phyloP scores from a whole-genome alignment of 2,329 filamentous ascomycete species.

The Coleophoma cylindrospora region DNA sequence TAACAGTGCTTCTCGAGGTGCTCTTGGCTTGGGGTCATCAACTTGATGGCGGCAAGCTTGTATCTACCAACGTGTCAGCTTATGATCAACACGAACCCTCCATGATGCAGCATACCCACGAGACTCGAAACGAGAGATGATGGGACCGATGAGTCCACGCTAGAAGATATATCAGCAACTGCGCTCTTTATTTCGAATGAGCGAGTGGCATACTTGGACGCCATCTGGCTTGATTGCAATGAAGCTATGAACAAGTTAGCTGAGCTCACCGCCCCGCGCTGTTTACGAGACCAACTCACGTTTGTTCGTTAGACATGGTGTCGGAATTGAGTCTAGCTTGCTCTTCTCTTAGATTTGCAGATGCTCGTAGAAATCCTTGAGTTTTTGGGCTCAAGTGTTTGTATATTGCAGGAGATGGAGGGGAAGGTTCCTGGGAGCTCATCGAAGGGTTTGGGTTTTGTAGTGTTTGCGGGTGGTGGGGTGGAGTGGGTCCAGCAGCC shows the following conservation, averaged over 20 bases:
- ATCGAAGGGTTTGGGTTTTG: not conserved
- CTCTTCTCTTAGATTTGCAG: slow-evolving; percentile 27
- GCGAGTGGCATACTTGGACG: slow-evolving; percentile 72
- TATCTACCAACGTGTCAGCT: slow-evolving; percentile 51
- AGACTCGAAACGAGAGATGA: slow-evolving; percentile 97
- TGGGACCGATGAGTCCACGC: slow-evolving; percentile 96
- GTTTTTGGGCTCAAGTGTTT: slow-evolving; percentile 30
- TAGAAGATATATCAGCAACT: slow-evolving; percentile 32
- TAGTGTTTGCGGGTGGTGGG: not conserved
- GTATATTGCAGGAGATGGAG: slow-evolving; percentile 9
- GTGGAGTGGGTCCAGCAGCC: not conserved
- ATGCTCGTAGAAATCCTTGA: slow-evolving; percentile 33
- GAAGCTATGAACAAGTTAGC: slow-evolving; percentile 61
- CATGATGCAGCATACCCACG: slow-evolving; percentile 62
- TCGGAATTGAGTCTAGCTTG: slow-evolving; percentile 26
- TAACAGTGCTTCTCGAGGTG: slow-evolving; percentile 95
- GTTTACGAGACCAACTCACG: slow-evolving; percentile 44
- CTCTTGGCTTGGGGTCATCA: slow-evolving; percentile 80
- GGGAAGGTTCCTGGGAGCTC: slow-evolving; percentile 3
- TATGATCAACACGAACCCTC: not conserved
- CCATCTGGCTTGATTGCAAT: slow-evolving; percentile 99
- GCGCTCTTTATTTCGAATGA: not conserved
- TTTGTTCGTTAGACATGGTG: slow-evolving; percentile 79
- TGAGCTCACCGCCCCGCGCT: slow-evolving; percentile 22
- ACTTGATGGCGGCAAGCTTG: slow-evolving; percentile 99